Evolutionary conservation across 1,139 yeast species (phyloP).

Genomic region (Scheffersomyces titani): DNA sequence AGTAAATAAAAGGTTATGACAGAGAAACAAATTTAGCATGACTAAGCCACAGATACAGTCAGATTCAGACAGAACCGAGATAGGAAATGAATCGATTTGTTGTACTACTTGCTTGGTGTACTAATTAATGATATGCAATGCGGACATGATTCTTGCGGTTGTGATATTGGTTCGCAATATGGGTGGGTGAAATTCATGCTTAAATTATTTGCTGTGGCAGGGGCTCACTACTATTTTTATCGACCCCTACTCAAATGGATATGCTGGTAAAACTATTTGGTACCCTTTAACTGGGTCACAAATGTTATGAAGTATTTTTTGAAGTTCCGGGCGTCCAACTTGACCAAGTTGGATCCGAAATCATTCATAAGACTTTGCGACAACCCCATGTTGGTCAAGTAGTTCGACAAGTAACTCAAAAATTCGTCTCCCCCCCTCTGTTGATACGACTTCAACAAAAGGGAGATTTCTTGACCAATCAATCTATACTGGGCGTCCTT

Average conservation of each 20-base stretch:
- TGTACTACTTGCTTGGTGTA: not conserved
- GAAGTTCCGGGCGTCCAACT: constrained; percentile 57
- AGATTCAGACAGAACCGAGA: not conserved
- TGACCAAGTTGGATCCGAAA: constrained; percentile 57
- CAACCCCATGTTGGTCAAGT: constrained; percentile 62
- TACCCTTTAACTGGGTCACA: constrained; percentile 46
- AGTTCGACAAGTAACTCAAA: constrained; percentile 51
- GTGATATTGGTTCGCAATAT: not conserved
- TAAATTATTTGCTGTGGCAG: not conserved
- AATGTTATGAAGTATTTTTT: constrained; percentile 66
- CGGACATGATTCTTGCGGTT: not conserved
- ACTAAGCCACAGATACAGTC: not conserved
- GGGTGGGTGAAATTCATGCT: not conserved
- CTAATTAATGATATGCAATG: not conserved
- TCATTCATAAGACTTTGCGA: constrained; percentile 57
- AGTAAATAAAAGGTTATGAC: not conserved
- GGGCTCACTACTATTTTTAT: not conserved
- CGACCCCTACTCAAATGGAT: not conserved
- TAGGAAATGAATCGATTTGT: not conserved
- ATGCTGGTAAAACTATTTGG: constrained; percentile 1
- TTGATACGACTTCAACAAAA: constrained; percentile 66
- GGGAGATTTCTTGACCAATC: constrained; percentile 73
- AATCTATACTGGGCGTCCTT: constrained; percentile 79
- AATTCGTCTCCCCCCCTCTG: constrained; percentile 39
- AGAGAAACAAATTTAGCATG: not conserved